Evolutionary conservation across 129 eudicot genomes (phyloP).

Genomic region (Smallanthus sonchifolius): DNA sequence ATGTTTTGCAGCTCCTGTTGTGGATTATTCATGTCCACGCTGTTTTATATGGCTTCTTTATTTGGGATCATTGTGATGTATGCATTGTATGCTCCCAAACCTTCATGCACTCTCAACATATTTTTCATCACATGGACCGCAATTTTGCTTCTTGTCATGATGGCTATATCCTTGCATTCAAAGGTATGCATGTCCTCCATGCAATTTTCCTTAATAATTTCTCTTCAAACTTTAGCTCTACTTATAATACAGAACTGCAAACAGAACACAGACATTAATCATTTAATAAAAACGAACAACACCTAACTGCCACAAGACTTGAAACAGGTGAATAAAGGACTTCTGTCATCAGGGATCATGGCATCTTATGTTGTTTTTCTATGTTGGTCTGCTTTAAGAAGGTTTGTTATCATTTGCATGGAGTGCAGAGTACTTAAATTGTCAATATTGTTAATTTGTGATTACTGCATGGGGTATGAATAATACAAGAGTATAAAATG

Average conservation of each 20-base stretch:
- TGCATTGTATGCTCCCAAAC: constrained; percentile 60
- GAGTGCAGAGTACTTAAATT: neutral
- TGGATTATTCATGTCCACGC: constrained; percentile 82
- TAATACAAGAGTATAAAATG: neutral
- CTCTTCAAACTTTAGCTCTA: neutral
- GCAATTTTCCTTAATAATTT: neutral
- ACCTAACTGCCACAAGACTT: constrained; percentile 4
- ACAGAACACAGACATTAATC: neutral
- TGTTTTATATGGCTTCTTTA: constrained; percentile 63
- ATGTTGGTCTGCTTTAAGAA: constrained; percentile 96
- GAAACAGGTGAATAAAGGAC: constrained; percentile 83
- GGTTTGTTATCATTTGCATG: constrained; percentile 40
- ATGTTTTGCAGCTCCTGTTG: constrained; percentile 60
- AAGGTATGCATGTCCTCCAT: constrained; percentile 43
- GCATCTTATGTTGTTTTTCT: constrained; percentile 89
- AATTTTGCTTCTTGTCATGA: constrained; percentile 77
- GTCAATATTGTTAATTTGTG: neutral
- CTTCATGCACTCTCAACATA: constrained; percentile 84
- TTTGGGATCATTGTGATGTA: constrained; percentile 74
- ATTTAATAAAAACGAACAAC: neutral
- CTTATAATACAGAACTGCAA: neutral
- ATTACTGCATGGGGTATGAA: neutral
- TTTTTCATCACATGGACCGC: constrained; percentile 93
- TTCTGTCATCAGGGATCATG: constrained; percentile 96
- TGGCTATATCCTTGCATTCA: constrained; percentile 80